Conservation (phyloP, 768 basidiomycete genomes). For the Mycena capillaripes region DNA sequence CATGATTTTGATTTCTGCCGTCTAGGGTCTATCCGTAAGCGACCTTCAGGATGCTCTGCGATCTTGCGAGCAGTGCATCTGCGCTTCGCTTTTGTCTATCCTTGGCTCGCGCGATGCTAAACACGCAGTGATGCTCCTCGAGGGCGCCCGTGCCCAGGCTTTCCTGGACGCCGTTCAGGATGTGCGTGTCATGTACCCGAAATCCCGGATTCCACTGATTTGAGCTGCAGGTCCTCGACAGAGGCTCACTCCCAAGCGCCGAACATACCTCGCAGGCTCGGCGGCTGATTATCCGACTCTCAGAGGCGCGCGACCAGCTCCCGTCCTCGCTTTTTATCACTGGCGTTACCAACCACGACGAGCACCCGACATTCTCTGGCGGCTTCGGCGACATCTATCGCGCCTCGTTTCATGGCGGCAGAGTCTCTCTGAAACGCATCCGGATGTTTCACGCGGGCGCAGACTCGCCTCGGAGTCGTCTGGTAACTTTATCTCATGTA, state of each 20-base stretch:
- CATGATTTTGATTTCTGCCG: background rate
- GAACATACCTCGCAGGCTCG: constrained; percentile 12
- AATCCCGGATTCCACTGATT: background rate
- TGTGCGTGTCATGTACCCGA: background rate
- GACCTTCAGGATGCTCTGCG: background rate
- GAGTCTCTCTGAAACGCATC: constrained; percentile 3
- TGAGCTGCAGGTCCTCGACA: background rate
- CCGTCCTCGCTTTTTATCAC: constrained; percentile 34
- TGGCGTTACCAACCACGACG: constrained; percentile 22
- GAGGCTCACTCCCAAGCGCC: background rate
- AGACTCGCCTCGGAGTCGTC: background rate
- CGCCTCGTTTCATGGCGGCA: constrained; percentile 17
- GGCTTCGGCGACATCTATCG: constrained; percentile 39
- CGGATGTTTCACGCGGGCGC: background rate
- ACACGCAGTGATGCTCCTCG: background rate
- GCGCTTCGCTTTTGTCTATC: background rate
- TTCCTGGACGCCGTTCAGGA: constrained; percentile 12
- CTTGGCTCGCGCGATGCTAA: background rate
- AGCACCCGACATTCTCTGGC: constrained; percentile 24
- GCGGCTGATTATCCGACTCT: constrained; percentile 27
- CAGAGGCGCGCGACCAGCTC: constrained; percentile 18
- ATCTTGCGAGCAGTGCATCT: background rate
- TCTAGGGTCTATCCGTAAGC: background rate
- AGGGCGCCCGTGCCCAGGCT: background rate
- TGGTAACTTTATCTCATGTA: background rate